Evolutionary conservation across 164 flowering plant genomes (phyloP), one percentile per base, ranked within the genome.

Genomic region (Amborella trichopoda): DNA sequence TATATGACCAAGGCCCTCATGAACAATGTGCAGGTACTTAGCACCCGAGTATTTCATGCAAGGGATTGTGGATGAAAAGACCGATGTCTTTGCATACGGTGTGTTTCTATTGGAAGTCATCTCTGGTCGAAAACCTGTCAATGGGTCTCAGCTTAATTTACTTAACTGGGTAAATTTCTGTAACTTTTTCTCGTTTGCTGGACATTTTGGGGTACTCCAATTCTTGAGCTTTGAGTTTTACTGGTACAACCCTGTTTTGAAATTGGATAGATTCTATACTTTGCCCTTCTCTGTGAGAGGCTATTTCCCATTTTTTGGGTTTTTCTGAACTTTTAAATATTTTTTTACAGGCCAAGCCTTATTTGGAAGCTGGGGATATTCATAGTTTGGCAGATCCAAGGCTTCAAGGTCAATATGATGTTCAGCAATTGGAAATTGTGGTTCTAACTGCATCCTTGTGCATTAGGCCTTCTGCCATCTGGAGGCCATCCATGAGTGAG

Each of bases 11-110:
- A 16, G 41, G 17, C 16, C 16, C 0, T 38, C 16, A 38, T 38
- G n/a, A 38, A 10, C 14, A 23, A 18, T 40, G 23, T 21, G 25
- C 50, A 90, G 97, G 61, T 86, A 86, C 58, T 66, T 90, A 48
- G 97, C 97, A 13, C 97, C 97, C 0, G 97, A 90, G 55, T 90
- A 90, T 61, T 90, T 78, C 65, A 73, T 71, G 83, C 85, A 90
- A 57, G 97, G 97, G n/a, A 80, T 82, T 26, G 97, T 89, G 17
- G 95, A 89, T 52, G 97, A 89, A 71, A 89, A 89, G 65, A 89
- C 97, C 2, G 97, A 89, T 64, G 95, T 89, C 18, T 89, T 82
- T 58, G 95, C 97, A 1, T 89, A 80, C 44, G 97, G 97, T 43
- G 97, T 90, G 4, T 72, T 85, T 46, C 60, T 83, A 12, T 50